These are phyloP conservation scores for Fusarium falciforme DNA, from an alignment of 2,329 filamentous ascomycete genomes.

Conservation along the genomic window DNA sequence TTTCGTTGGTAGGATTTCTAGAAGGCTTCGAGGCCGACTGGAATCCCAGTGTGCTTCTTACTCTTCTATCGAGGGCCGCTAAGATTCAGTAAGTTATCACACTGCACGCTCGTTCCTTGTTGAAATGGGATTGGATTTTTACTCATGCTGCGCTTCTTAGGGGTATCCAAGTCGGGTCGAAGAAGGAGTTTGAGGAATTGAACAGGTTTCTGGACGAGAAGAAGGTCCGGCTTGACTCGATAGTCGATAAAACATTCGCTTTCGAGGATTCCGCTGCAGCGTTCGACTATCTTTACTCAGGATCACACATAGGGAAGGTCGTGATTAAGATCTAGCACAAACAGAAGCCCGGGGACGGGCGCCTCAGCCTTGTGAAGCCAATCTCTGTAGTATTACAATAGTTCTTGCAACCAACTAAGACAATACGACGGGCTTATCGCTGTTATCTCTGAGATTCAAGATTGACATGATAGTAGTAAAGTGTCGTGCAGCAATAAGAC, in stretches of 20 bases:
- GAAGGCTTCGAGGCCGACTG: not conserved
- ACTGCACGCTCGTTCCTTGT: not conserved
- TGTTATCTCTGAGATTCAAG: no score
- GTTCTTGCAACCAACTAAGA: not conserved
- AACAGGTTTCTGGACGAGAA: not conserved
- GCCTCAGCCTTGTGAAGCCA: not conserved
- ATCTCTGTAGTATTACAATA: not conserved
- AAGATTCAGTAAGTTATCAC: not conserved
- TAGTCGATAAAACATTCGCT: not conserved
- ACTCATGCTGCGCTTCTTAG: not conserved
- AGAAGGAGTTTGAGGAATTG: not conserved
- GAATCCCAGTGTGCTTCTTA: not conserved
- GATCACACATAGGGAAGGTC: not conserved
- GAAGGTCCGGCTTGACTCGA: not conserved
- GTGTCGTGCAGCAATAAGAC: no score
- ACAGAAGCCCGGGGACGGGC: not conserved
- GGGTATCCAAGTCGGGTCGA: not conserved
- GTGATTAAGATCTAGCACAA: not conserved
- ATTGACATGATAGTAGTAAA: no score
- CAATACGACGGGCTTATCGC: not conserved
- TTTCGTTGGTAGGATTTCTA: not conserved
- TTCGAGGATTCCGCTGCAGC: not conserved
- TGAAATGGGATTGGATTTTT: not conserved
- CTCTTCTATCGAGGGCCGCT: not conserved
- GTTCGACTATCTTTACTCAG: not conserved